Evolutionary conservation across 2,329 filamentous ascomycete species (phyloP).

Genomic region (Arachnopeziza araneosa): DNA sequence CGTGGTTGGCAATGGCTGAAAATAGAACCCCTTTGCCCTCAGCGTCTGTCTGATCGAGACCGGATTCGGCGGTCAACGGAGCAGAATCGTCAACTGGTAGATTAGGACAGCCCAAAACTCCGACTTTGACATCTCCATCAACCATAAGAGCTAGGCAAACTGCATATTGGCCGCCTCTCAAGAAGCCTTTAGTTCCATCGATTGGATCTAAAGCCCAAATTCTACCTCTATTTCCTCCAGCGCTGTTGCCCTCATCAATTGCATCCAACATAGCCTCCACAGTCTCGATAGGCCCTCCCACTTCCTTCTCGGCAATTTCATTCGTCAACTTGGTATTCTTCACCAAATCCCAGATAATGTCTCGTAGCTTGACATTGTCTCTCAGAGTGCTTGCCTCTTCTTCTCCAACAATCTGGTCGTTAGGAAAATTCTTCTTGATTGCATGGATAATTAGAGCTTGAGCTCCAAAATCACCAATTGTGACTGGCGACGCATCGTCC

Average conservation of each 20-base stretch:
- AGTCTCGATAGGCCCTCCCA: constrained; percentile 63
- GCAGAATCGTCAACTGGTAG: constrained; percentile 79
- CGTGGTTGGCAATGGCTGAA: constrained; percentile 72
- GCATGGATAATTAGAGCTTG: constrained; percentile 94
- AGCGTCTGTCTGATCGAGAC: constrained; percentile 66
- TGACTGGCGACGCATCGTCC: constrained; percentile 93
- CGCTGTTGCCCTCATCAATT: constrained; percentile 63
- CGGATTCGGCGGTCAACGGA: constrained; percentile 65
- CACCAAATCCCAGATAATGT: constrained; percentile 82
- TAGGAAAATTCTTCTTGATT: constrained; percentile 81
- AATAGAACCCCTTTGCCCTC: constrained; percentile 82
- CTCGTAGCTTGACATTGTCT: constrained; percentile 61
- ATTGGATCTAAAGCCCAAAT: constrained; percentile 98
- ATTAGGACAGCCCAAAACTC: constrained; percentile 93
- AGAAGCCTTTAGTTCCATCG: constrained; percentile 95
- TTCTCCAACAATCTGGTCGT: constrained; percentile 88
- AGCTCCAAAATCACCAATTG: constrained; percentile 95
- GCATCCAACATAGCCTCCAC: constrained; percentile 62
- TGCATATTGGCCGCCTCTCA: constrained; percentile 93
- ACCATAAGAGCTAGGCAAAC: constrained; percentile 90
- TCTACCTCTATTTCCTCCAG: constrained; percentile 66
- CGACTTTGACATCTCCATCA: constrained; percentile 88
- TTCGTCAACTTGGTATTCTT: constrained; percentile 65
- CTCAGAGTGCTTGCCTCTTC: constrained; percentile 83
- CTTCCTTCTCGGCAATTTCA: constrained; percentile 54